Evolutionary conservation across 257 asterid species (phyloP).

Genomic region (Haberlea rhodopensis): DNA sequence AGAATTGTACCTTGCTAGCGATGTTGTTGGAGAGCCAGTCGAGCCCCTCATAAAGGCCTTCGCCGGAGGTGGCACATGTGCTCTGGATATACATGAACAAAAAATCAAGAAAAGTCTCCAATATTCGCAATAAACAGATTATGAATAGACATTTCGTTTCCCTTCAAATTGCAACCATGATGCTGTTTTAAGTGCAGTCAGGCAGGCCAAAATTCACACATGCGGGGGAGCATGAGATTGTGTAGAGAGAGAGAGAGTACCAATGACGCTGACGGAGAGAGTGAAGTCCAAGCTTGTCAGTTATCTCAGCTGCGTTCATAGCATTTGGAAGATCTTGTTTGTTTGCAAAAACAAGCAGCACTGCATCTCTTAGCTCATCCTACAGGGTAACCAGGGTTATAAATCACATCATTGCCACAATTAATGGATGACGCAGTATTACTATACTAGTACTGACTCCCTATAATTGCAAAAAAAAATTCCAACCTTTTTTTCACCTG

Average conservation of each 20-base stretch:
- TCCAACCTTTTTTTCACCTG: not conserved
- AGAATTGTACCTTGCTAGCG: constrained; percentile 31
- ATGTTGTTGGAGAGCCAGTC: constrained; percentile 57
- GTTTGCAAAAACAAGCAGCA: constrained; percentile 52
- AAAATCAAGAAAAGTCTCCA: constrained; percentile 1
- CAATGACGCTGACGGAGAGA: constrained; percentile 62
- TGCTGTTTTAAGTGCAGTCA: not conserved
- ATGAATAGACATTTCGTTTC: not conserved
- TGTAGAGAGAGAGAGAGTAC: constrained; percentile 31
- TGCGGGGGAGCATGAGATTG: too few species aligned
- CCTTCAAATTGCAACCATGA: not conserved
- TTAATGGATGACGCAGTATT: not conserved
- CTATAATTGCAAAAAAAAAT: too few species aligned
- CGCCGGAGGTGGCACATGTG: constrained; percentile 51
- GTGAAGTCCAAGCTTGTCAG: constrained; percentile 58
- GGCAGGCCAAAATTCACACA: not conserved
- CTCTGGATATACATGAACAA: constrained; percentile 45
- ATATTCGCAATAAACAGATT: not conserved
- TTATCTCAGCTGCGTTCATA: constrained; percentile 57
- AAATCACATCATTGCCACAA: constrained; percentile 3
- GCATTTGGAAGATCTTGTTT: constrained; percentile 64
- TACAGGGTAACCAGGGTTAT: constrained; percentile 10
- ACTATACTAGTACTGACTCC: too few species aligned
- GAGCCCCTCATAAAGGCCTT: constrained; percentile 46
- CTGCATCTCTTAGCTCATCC: constrained; percentile 60